phyloP scores from a whole-genome alignment of 2,329 filamentous ascomycete genomes.

The Arthrinium puccinioides region DNA sequence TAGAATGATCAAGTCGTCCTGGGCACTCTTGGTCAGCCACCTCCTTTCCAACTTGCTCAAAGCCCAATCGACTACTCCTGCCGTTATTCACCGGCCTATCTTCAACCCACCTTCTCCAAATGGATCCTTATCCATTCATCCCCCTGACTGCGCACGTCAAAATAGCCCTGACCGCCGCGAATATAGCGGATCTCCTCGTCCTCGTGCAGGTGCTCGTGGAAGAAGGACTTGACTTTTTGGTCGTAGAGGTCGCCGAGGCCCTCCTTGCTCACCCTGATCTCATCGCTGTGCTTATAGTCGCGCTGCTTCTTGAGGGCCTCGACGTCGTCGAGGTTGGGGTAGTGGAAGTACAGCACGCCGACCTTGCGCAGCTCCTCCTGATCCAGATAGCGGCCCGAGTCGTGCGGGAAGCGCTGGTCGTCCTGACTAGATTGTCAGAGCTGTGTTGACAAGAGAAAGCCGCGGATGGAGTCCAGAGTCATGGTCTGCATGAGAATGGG shows the following conservation, averaged over 20 bases:
- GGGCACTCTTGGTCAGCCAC: too few relatives aligned
- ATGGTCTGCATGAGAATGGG: too few relatives aligned
- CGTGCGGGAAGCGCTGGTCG: conserved; percentile 87
- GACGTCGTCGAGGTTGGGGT: conserved; percentile 58
- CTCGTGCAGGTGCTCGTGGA: conserved; percentile 92
- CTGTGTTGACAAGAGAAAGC: too few relatives aligned
- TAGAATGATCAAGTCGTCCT: conserved; percentile 81
- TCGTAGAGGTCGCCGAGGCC: conserved; percentile 86
- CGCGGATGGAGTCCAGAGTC: neutral
- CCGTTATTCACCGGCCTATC: too few relatives aligned
- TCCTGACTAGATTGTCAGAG: conserved; percentile 46
- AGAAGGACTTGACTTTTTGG: conserved; percentile 89
- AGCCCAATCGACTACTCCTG: too few relatives aligned
- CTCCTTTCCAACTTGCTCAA: neutral
- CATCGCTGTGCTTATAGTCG: conserved; percentile 89
- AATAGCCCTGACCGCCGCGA: conserved; percentile 79
- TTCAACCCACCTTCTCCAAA: conserved; percentile 63
- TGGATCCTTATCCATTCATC: conserved; percentile 87
- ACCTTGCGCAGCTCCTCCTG: conserved; percentile 61
- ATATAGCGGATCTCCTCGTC: conserved; percentile 98
- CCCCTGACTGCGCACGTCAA: conserved; percentile 76
- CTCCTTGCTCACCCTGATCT: conserved; percentile 79
- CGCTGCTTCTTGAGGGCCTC: conserved; percentile 67
- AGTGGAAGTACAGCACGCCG: conserved; percentile 73
- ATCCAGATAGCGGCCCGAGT: conserved; percentile 67